Evolutionary conservation across 164 flowering plant species (phyloP).

Genomic region (Annona cherimola): DNA sequence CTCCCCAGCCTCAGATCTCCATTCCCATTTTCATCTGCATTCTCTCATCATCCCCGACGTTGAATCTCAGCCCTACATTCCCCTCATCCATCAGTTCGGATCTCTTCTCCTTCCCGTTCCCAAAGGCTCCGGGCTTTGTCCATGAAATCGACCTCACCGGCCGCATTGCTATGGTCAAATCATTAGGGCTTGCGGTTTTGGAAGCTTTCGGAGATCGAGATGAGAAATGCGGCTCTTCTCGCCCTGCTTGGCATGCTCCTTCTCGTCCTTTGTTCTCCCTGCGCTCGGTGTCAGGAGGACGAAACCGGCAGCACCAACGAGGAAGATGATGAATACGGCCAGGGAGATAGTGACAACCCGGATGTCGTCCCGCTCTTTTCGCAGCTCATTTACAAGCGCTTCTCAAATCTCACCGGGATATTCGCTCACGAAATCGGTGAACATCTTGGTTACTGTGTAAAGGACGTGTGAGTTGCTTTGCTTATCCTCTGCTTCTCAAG

Average conservation of each 20-base stretch:
- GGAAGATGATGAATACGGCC: constrained; percentile 4
- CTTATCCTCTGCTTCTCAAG: background rate
- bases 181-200: background rate
- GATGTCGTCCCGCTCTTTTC: constrained; percentile 38
- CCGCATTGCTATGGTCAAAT: background rate
- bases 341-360: constrained; percentile 15
- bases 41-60: background rate
- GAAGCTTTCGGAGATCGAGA: constrained; percentile 1
- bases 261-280: constrained; percentile 3
- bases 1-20: background rate
- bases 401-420: constrained; percentile 39
- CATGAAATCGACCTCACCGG: background rate
- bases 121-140: background rate
- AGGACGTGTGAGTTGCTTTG: constrained; percentile 39
- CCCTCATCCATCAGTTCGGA: background rate
- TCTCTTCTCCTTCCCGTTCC: background rate
- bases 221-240: background rate
- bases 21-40: background rate
- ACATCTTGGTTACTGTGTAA: constrained; percentile 53
- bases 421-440: constrained; percentile 36
- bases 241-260: background rate
- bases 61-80: background rate
- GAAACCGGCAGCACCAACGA: background rate
- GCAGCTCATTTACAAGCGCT: constrained; percentile 23
- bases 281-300: constrained; percentile 7